Evolutionary conservation across 768 basidiomycete species (phyloP), one percentile per base, ranked within the genome.

Genomic region (Russula ochroleuca): DNA sequence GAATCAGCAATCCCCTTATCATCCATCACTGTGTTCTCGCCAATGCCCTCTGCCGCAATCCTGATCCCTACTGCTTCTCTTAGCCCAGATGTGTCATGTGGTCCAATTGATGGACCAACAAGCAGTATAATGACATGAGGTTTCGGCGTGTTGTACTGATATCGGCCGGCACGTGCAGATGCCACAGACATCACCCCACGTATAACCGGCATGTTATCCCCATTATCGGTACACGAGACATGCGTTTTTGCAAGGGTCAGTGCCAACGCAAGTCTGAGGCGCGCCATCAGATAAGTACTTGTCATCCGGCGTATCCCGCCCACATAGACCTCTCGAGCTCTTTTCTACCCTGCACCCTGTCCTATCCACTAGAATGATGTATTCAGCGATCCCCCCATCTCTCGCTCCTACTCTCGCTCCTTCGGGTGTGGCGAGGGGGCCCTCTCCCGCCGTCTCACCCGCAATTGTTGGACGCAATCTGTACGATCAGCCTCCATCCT

Each of bases 401-500:
- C 35, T 33, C 43, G 13, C 37, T 25, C 28, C 41, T 33, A 0
- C 10, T 5, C 19, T 33, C 5, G 57, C 19, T 13, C 35, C 52
- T 35, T 5, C 31, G 11, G 9, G 59, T n/a, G 19, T 59, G 15
- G 37, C 41, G 33, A 67, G 59, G 25, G 59, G 67, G 15, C 66
- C 59, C 25, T 67, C 66, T 28, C 68, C 65, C 10, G 68, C 66
- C 25, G 52, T 67, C 51, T 67, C 66, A n/a, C 68, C 65, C 13
- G 57, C 66, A 33, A 28, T 67, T 28, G 45, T 57, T 33, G 61
- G 57, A 28, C 65, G 67, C 54, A 31, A 10, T 10, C 19, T 61
- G 31, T 66, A 66, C 57, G 65, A 66, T 5, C 65, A 49, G 13
- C 25, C 67, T 5, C 72, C 78, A 21, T 68, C 77, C 17, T 77